Evolutionary conservation across 2,329 filamentous ascomycete species (phyloP), one percentile per base, ranked within the genome.

Genomic region (Calonectria pauciramosa): DNA sequence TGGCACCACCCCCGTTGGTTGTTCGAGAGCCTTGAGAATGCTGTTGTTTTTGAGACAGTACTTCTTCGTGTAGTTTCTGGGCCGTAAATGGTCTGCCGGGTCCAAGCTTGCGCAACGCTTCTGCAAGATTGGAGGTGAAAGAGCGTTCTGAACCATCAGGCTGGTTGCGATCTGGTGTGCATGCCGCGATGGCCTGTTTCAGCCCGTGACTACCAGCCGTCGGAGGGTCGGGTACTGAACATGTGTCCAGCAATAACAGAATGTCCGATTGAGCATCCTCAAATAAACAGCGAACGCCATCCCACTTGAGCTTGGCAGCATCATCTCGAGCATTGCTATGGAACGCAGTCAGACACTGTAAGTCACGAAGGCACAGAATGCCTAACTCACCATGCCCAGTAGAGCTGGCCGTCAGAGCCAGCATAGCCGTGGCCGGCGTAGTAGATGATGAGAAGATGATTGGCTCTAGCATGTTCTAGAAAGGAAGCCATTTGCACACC

Each of bases 131-230:
- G n/a, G 87, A 88, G 0, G 91, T 92, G 76, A 93, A 93, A 1
- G 90, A 91, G 52, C 86, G 87, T n/a, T 86, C 82, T n/a, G 85
- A 83, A 32, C 85, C 81, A 41, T 89, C 88, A 49, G 85, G 84
- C 14, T 82, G 80, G 67, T 83, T 86, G 70, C 89, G 87, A 60
- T 92, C 91, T 9, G 88, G 86, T 1, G 86, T 87, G 78, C 87
- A 90, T n/a, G 91, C 90, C 8, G 91, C 91, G 77, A 93, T 92
- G 56, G 89, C 88, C 81, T 93, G 91, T 82, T 93, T 93, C 26
- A 89, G 84, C 34, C 91, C 91, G 78, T 90, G 87, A 73, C 88
- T 89, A 30, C 89, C 89, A 6, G 88, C 85, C 66, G 87, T 83
- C 1, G 88, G 84, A 14, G 86, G 85, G 75, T 93, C 89, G 36